Percentiles rank a stretch among this genome's conserved stretches.
phyloP scores from a whole-genome alignment of 1,284 basidiomycete genomes.

The Irpex sp. region DNA sequence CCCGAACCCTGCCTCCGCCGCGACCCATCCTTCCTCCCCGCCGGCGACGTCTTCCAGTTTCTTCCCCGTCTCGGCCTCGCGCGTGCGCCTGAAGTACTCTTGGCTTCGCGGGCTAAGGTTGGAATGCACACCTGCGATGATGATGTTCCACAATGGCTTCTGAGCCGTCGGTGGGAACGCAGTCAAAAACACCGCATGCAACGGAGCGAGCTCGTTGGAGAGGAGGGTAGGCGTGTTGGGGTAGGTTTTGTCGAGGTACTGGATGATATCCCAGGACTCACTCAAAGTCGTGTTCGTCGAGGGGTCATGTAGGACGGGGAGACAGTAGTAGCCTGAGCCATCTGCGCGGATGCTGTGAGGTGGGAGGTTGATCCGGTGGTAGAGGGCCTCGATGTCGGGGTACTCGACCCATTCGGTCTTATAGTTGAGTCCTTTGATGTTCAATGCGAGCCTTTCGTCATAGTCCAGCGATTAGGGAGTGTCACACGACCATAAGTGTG shows the following conservation, averaged over 20 bases:
- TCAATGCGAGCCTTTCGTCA: slow-evolving; percentile 21
- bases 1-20: slow-evolving; percentile 8
- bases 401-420: slow-evolving; percentile 28
- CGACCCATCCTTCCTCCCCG: slow-evolving; percentile 6
- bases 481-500: no score
- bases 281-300: slow-evolving; percentile 1
- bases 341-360: slow-evolving; percentile 10
- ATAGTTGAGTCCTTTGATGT: slow-evolving; percentile 25
- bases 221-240: slow-evolving; percentile 16
- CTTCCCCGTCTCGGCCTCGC: slow-evolving; percentile 8
- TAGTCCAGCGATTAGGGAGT: neutral
- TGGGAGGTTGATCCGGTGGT: slow-evolving; percentile 19
- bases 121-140: neutral
- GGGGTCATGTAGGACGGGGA: slow-evolving; percentile 23
- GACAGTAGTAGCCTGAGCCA: slow-evolving; percentile 19
- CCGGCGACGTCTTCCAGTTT: slow-evolving; percentile 15
- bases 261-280: slow-evolving; percentile 22
- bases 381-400: slow-evolving; percentile 26
- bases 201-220: slow-evolving; percentile 16
- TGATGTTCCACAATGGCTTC: slow-evolving; percentile 1
- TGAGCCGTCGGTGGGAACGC: neutral
- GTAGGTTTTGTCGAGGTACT: slow-evolving; percentile 26
- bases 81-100: slow-evolving; percentile 13
- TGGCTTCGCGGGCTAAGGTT: slow-evolving; percentile 9
- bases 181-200: slow-evolving; percentile 14